phyloP scores from a whole-genome alignment of 2,329 filamentous ascomycete species.

The Sporothrix humicola region DNA sequence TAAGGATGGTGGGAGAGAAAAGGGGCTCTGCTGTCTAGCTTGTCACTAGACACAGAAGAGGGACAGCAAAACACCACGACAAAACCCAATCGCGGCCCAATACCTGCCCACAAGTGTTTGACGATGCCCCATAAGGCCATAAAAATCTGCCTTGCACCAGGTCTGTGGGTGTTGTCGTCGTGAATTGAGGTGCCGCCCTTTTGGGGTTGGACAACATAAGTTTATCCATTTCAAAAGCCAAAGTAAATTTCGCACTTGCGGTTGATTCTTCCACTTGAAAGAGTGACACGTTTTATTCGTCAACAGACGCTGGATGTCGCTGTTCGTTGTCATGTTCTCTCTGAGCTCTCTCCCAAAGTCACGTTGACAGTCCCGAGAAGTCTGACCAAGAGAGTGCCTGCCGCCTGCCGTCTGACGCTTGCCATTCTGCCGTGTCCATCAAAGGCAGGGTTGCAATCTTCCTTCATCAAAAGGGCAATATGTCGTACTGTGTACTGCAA shows the following conservation, averaged over 20 bases:
- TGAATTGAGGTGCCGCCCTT: neutral
- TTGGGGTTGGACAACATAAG: too few relatives aligned
- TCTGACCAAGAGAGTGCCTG: neutral
- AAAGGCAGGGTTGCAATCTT: slow-evolving; percentile 21
- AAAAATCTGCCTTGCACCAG: slow-evolving; percentile 22
- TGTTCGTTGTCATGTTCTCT: neutral
- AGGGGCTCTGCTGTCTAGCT: neutral
- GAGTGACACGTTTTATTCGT: neutral
- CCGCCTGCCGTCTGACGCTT: too few relatives aligned
- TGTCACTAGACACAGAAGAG: neutral
- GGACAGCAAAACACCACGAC: neutral
- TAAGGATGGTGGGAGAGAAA: neutral
- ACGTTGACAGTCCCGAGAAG: neutral
- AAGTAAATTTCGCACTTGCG: neutral
- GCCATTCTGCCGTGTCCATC: neutral
- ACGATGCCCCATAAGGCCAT: neutral
- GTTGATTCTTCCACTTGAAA: neutral
- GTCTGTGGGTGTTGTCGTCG: neutral
- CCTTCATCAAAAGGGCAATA: neutral
- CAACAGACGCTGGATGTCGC: neutral
- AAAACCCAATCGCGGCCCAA: slow-evolving; percentile 12
- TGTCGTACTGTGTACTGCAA: too few relatives aligned
- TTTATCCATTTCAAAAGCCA: neutral
- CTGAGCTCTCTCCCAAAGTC: too few relatives aligned
- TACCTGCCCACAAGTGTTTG: neutral